Conservation (phyloP, 306 rosid species). For the Cicer bijugum region DNA sequence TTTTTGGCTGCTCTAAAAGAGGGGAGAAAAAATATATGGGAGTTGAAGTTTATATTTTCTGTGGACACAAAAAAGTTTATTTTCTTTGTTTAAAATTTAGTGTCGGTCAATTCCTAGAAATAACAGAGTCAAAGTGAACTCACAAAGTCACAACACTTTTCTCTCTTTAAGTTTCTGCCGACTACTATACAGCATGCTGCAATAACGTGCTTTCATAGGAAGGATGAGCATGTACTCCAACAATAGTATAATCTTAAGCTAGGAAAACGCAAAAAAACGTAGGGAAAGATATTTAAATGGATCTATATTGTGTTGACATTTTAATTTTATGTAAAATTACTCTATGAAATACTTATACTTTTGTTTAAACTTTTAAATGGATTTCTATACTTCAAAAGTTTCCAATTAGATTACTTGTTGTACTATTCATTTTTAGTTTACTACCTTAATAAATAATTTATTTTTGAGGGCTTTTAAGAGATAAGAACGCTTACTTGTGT, state of each 20-base stretch:
- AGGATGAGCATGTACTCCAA: neutral
- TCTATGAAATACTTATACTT: neutral
- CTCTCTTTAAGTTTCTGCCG: conserved; percentile 39
- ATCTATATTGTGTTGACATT: neutral
- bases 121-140: conserved; percentile 44
- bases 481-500: neutral
- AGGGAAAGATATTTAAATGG: neutral
- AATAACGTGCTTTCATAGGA: conserved; percentile 39
- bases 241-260: neutral
- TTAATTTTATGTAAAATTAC: neutral
- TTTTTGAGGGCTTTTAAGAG: neutral
- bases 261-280: neutral
- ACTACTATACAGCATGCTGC: conserved; percentile 41
- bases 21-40: neutral
- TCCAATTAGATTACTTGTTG: neutral
- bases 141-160: conserved; percentile 3
- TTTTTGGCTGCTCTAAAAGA: conserved; percentile 25
- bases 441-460: neutral
- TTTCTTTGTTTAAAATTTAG: conserved; percentile 29
- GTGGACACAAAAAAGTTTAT: neutral
- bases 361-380: neutral
- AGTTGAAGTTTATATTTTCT: neutral
- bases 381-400: neutral
- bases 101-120: conserved; percentile 44
- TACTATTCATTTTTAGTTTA: neutral